Evolutionary conservation across 2,329 filamentous ascomycete genomes (phyloP), one percentile per base, ranked within the genome.

Genomic region (Dactylellina parvicollis): DNA sequence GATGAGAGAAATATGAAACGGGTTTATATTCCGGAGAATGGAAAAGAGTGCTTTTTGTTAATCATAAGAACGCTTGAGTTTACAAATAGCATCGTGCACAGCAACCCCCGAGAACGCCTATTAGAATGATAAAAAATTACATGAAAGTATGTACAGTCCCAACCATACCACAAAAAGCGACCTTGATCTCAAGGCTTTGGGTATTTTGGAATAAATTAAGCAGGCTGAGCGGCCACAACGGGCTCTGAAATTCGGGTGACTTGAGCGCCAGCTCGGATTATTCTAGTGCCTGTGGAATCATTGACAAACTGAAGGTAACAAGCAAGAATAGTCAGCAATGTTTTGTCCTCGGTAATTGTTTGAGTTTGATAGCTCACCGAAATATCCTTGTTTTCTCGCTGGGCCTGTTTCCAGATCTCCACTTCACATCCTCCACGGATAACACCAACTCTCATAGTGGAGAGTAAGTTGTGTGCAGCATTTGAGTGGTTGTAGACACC

Each of bases 401-500:
- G 90, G 65, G 90, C 88, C 42, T 91, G 89, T 87, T 95, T 95
- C 92, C 92, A 96, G 82, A 95, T 92, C 85, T 96, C 92, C 26
- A 96, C 92, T 81, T 95, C 92, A 80, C 90, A 92, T 44, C 92
- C 92, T 76, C 92, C 92, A 57, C 91, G 90, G 75, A 96, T 89
- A 52, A 96, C 91, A 81, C 91, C 92, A 12, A 95, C 89, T 77
- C 92, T 87, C 91, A 95, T 95, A 77, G 91, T 95, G 5, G 90
- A 92, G 75, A 96, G 86, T 74, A 95, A 82, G 83, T 96, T 96
- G 85, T 96, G 92, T 34, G 92, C 92, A 64, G 91, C 92, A 82
- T 96, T 96, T 80, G 89, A 92, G 85, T 96, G 92, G 81, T 90
- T 87, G 84, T 96, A 96, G 75, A 96, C 90, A 82, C 92, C 92